Evolutionary conservation across 2,329 filamentous ascomycete genomes (phyloP).

Genomic region (Colletotrichum sublineola): DNA sequence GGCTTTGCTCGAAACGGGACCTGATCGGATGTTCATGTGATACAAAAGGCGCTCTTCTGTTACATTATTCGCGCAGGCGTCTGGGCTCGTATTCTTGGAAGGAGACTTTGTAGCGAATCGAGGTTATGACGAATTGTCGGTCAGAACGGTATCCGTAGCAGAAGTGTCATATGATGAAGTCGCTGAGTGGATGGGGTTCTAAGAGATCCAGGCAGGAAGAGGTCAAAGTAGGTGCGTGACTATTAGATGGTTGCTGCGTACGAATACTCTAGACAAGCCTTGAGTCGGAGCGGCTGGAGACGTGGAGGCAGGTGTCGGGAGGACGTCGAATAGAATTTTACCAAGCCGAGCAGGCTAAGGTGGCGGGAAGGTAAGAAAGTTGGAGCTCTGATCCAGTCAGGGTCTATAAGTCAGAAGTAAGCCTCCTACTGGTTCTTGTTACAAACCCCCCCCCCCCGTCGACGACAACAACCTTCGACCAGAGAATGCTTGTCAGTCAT

Average conservation of each 20-base stretch:
- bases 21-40: conserved; percentile 11
- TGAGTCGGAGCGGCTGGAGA: conserved; percentile 20
- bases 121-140: conserved; percentile 34
- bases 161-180: conserved; percentile 42
- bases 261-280: not conserved
- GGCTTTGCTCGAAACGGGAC: not conserved
- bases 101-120: conserved; percentile 3
- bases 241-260: not conserved
- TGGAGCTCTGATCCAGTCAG: conserved; percentile 19
- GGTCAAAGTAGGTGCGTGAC: not conserved
- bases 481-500: not conserved
- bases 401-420: not conserved
- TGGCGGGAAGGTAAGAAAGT: conserved; percentile 27
- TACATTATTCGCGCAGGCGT: conserved; percentile 20
- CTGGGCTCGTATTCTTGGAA: conserved; percentile 22
- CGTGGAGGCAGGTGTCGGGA: conserved; percentile 16
- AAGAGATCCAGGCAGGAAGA: conserved; percentile 22
- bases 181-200: conserved; percentile 48
- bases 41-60: not conserved
- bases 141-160: conserved; percentile 25
- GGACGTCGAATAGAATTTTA: conserved; percentile 17
- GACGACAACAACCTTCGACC: not conserved
- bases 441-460: not conserved
- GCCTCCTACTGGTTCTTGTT: conserved; percentile 7
- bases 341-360: conserved; percentile 9